A percentile compares a stretch with the other conserved stretches of the same genome.
These are phyloP conservation scores for Suillus variegatus DNA, from an alignment of 768 basidiomycete species.

Conservation along the genomic window DNA sequence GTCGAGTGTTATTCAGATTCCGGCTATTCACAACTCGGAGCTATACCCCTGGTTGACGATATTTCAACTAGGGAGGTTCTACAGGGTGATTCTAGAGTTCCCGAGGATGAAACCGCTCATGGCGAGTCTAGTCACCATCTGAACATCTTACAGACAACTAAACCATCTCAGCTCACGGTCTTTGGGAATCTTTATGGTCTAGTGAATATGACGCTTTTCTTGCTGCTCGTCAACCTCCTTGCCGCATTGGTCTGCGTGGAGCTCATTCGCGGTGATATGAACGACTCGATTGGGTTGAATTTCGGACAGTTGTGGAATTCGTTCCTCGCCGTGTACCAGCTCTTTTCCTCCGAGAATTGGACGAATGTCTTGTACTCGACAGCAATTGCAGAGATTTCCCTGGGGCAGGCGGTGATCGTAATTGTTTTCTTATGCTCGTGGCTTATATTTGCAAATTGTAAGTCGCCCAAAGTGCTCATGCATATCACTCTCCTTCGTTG, in stretches of 20 bases:
- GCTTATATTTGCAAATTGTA: constrained; percentile 93
- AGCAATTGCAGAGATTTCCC: constrained; percentile 56
- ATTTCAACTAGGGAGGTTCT: constrained; percentile 85
- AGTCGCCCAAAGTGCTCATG: constrained; percentile 29
- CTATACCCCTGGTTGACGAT: constrained; percentile 90
- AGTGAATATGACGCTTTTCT: constrained; percentile 88
- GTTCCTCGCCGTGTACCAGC: constrained; percentile 84
- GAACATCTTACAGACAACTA: constrained; percentile 4
- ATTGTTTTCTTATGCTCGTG: constrained; percentile 77
- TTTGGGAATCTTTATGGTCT: constrained; percentile 93
- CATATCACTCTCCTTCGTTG: constrained; percentile 1
- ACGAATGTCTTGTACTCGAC: constrained; percentile 69
- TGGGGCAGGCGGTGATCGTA: constrained; percentile 70
- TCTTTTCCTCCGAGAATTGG: constrained; percentile 96
- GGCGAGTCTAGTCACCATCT: constrained; percentile 42
- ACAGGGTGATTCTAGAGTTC: constrained; percentile 86
- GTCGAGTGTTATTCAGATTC: constrained; percentile 83
- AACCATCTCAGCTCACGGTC: constrained; percentile 63
- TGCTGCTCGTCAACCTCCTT: constrained; percentile 84
- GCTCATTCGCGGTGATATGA: constrained; percentile 82
- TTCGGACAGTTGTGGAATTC: constrained; percentile 84
- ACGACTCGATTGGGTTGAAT: constrained; percentile 53
- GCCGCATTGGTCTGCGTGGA: constrained; percentile 83
- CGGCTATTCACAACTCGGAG: constrained; percentile 59
- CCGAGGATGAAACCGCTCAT: constrained; percentile 89